Evolutionary conservation across 495 filamentous ascomycete genomes (phyloP), one percentile per base, ranked within the genome.

Genomic region (Saxispiralis lemnorum): DNA sequence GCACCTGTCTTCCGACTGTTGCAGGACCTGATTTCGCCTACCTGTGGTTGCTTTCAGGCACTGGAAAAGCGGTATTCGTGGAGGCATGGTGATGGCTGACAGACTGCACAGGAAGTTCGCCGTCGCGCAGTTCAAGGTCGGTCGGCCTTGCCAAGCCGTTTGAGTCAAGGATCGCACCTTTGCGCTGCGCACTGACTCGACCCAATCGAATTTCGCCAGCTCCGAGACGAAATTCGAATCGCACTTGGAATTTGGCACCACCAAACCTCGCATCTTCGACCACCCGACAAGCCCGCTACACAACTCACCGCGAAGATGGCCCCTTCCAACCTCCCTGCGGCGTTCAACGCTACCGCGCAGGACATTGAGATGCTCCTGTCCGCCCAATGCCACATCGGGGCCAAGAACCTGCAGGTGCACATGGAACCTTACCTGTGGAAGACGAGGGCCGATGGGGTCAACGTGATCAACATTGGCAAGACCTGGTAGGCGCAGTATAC

Each of bases 371-470:
- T 87, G 83, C 82, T 97, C 53, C 79, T 97, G 41, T 80, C 85
- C 58, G 89, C 89, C 60, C 86, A 95, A 68, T 79, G 75, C 66
- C 89, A 97, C 71, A 76, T 97, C 51, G 89, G 89, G 62, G 86
- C 81, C 69, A 97, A 97, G 80, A 97, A 97, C 74, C 61, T 96
- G 53, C 86, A 94, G 71, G 76, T 89, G 60, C 85, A 96, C 70
- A 96, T 95, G 89, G 86, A 96, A 70, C 84, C 89, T 52, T 97
- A 97, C 72, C 77, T 97, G 59, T 96, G 85, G 86, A 97, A 96
- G 79, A 93, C 84, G 61, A 79, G 89, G 58, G 78, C 86, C 46
- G 89, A 97, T 56, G 89, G 89, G 67, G 78, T 97, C 71, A 96
- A 97, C 63, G 75, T 97, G 49, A 75, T 97, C 66, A 96, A 97